Conservation (phyloP, 257 asterid genomes). For the Scutellaria minor region DNA sequence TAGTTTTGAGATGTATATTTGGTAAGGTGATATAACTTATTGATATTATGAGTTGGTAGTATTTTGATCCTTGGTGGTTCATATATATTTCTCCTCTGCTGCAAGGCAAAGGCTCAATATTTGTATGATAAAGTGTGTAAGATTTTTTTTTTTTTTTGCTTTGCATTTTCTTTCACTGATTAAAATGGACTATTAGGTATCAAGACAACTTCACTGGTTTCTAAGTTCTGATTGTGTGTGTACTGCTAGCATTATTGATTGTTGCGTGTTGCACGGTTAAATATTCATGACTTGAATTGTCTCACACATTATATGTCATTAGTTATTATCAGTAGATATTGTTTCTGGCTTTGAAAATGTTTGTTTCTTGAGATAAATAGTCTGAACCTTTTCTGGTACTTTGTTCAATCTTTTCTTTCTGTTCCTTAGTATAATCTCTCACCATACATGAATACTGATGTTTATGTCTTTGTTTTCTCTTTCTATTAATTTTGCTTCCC, state of each 20-base stretch:
- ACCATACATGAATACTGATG: neutral
- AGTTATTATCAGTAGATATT: constrained; percentile 5
- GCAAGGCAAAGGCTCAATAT: too few relatives aligned
- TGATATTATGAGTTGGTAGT: neutral
- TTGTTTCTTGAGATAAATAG: constrained; percentile 2
- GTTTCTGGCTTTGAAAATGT: constrained; percentile 20
- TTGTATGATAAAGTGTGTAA: too few relatives aligned
- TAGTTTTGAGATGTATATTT: too few relatives aligned
- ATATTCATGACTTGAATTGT: constrained; percentile 1
- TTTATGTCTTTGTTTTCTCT: constrained; percentile 3
- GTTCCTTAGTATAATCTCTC: neutral
- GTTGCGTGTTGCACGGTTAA: constrained; percentile 1
- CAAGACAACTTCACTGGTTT: neutral
- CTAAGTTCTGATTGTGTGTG: neutral
- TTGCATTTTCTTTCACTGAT: neutral
- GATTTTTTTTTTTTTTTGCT: neutral
- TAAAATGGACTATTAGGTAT: neutral
- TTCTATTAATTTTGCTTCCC: constrained; percentile 8
- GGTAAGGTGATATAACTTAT: neutral
- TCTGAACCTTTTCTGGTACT: neutral
- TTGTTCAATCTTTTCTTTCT: constrained; percentile 10
- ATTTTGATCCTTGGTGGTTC: too few relatives aligned
- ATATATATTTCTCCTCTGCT: too few relatives aligned
- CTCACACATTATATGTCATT: constrained; percentile 16
- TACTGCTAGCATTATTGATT: constrained; percentile 11